Base-by-base conservation (phyloP, 2,329 filamentous ascomycete species). In the Lecanicillium sp. region DNA sequence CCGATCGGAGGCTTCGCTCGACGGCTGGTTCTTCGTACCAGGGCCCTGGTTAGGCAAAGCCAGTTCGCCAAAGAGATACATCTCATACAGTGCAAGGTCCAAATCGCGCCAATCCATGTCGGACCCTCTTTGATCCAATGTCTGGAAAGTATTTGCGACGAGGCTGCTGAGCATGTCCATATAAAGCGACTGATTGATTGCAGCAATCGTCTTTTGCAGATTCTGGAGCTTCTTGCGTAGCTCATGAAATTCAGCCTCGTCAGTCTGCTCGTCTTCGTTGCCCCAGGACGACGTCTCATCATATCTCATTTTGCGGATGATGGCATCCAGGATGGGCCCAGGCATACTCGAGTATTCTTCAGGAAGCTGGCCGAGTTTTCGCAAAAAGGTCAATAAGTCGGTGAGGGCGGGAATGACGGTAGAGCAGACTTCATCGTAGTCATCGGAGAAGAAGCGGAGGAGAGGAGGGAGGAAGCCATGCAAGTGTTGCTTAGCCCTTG, bases 381-480 rank as follows among this genome's bases (percentile, higher is more conserved):
- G 83, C 47, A 96, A 75, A 58, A 94, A 90, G 19, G 87, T 88
- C 44, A 98, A 75, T 35, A 96, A 75, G 53, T 98, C 94, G 35
- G 86, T 95, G 40, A 96, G 77, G 28, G 86, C 90, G 16, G 89
- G 85, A 45, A 98, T 94, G 42, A 96, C 87, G 11, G 87, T 92
- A 27, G 89, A 94, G 68, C 92, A 96, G 49, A 98, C 83, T 65
- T 98, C 92, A 60, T 98, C 92, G 59, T 94, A 98, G 57, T 98
- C 89, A 60, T 98, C 92, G 17, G 88, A 85, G 64, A 98, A 95
- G 68, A 95, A 95, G 29, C 90, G 85, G 36, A 98, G 70, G 11
- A 96, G 73, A 49, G 89, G 83, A 1, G 89, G 87, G 19, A 95
- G 68, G 58, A 96, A 96, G 29, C 78, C 75, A 54, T 84, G 83